These are phyloP conservation scores for Amoebophrya sp. DNA, from an alignment of 169 alveolate genomes.

Conservation along the genomic window DNA sequence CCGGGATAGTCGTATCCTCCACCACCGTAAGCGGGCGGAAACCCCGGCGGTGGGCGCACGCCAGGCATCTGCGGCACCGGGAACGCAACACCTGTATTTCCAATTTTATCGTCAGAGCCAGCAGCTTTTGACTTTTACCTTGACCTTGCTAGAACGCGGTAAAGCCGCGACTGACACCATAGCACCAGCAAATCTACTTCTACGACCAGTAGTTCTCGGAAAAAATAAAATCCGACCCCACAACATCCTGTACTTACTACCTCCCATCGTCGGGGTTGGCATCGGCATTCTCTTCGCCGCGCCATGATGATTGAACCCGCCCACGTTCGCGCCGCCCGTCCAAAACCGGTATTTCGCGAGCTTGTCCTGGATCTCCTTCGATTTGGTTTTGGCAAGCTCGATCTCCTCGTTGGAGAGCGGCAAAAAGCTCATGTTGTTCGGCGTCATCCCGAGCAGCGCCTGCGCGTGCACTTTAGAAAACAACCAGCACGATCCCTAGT, in stretches of 20 bases:
- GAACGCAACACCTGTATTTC: background rate
- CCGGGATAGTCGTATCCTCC: background rate
- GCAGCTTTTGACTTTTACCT: background rate
- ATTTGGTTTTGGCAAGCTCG: background rate
- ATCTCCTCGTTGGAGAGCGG: background rate
- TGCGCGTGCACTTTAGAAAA: no score
- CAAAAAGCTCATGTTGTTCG: background rate
- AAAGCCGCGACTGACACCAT: no score
- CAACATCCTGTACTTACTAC: no score
- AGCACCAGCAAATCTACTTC: no score
- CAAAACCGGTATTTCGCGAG: background rate
- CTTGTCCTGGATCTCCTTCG: background rate
- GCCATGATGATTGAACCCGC: background rate
- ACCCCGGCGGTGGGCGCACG: background rate
- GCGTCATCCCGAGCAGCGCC: background rate
- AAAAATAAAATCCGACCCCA: no score
- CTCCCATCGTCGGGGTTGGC: background rate
- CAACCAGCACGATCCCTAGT: no score
- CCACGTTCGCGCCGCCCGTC: background rate
- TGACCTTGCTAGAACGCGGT: background rate
- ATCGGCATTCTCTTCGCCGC: background rate
- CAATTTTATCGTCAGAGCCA: background rate
- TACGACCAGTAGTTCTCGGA: no score
- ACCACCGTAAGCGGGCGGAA: background rate
- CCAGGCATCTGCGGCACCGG: background rate